Percentiles rank a stretch among this genome's conserved stretches.
Evolutionary conservation across 2,329 filamentous ascomycete genomes (phyloP).

Genomic region (Aureobasidium melanogenum): DNA sequence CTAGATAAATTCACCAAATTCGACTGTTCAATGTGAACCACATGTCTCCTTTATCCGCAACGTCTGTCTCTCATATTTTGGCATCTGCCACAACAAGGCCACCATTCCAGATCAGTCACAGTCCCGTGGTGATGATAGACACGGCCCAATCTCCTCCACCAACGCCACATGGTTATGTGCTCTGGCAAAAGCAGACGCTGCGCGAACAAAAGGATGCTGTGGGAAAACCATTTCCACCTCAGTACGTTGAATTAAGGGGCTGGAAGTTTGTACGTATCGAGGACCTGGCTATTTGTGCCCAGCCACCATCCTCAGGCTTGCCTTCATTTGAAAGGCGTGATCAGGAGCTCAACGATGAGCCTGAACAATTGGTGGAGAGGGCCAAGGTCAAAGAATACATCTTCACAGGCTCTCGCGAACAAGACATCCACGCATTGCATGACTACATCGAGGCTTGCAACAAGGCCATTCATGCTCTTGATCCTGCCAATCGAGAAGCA

Average conservation of each 20-base stretch:
- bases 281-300: not conserved
- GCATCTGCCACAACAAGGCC: not conserved
- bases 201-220: not conserved
- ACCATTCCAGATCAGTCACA: not conserved
- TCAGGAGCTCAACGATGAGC: not conserved
- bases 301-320: not conserved
- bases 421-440: not conserved
- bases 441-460: not conserved
- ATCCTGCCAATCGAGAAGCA: not conserved
- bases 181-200: constrained; percentile 1
- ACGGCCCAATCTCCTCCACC: not conserved
- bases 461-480: not conserved
- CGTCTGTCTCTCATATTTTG: not conserved
- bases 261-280: not conserved
- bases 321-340: not conserved
- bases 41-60: not conserved
- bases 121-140: not conserved
- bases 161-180: not conserved
- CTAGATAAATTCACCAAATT: not conserved
- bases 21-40: not conserved
- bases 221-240: not conserved
- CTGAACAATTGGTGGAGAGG: not conserved
- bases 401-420: constrained; percentile 1
- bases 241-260: not conserved
- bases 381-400: constrained; percentile 4